phyloP scores from a whole-genome alignment of 495 filamentous ascomycete genomes.

The Penicillium cataractarum region DNA sequence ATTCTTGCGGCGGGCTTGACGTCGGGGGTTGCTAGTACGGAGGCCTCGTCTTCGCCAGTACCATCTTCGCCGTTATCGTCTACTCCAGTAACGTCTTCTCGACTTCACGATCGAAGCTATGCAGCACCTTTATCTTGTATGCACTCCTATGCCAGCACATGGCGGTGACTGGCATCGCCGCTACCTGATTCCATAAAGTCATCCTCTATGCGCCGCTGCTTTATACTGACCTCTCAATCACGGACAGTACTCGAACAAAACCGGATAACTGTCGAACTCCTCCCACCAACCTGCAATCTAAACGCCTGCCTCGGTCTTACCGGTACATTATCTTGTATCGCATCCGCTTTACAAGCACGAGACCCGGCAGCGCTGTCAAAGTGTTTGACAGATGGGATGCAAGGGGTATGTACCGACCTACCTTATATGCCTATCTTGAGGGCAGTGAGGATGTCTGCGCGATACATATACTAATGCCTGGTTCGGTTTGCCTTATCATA shows the following conservation, averaged over 20 bases:
- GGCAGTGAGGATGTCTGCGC: not conserved
- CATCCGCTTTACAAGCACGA: conserved; percentile 21
- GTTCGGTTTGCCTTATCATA: too few relatives aligned
- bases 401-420: conserved; percentile 15
- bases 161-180: too few relatives aligned
- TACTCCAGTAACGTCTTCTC: not conserved
- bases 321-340: conserved; percentile 23
- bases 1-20: conserved; percentile 18
- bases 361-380: conserved; percentile 23
- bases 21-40: not conserved
- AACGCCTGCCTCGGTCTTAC: conserved; percentile 26
- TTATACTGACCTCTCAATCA: not conserved
- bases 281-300: conserved; percentile 27
- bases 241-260: conserved; percentile 22
- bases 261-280: conserved; percentile 11
- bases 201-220: not conserved
- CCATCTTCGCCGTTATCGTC: not conserved
- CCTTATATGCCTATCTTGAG: not conserved
- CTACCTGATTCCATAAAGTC: too few relatives aligned
- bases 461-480: not conserved
- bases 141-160: too few relatives aligned
- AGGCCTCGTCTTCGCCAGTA: not conserved
- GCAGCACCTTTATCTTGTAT: conserved; percentile 6
- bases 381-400: conserved; percentile 25
- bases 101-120: not conserved